Base-by-base conservation (phyloP, 2,329 filamentous ascomycete genomes). In the Trichoderma cornu-damae region DNA sequence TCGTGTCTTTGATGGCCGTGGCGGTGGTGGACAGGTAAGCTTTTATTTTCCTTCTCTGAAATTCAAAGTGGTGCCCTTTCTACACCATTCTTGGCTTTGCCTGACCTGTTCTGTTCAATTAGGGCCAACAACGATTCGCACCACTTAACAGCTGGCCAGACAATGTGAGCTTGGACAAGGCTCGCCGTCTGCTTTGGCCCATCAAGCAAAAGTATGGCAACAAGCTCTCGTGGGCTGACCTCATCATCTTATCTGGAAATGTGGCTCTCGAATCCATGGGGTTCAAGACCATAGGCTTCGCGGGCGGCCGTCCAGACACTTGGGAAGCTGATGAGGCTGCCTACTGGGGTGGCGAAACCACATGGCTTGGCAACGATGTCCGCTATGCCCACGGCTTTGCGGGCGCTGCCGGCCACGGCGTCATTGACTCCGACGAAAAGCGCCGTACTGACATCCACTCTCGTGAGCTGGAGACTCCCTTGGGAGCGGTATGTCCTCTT, bases 161-260 rank as follows among this genome's bases (percentile, higher is more conserved):
- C 74, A 91, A 91, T 64, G 85, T 84, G 67, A 85, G 78, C 65
- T 80, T 91, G 54, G 88, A 91, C 80, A 91, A 91, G 81, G 88
- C 87, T 30, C 87, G 88, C 57, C 87, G 88, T 62, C 81, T 91
- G 57, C 76, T 91, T 40, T 90, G 87, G 85, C 88, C 88, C 57
- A 84, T 91, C 75, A 91, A 91, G 82, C 87, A 89, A 65, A 91
- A 91, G 79, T 91, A 91, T 63, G 88, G 88, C 70, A 84, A 83
- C 78, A 89, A 88, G 77, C 87, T 91, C 72, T 90, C 88, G 0
- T 91, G 88, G 88, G 85, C 87, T 22, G 88, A 91, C 68, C 73
- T 91, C 59, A 70, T 87, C 48, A 77, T 90, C 57, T 79, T 91
- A 54, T 81, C 86, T 26, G 88, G 88, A 63, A 90, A 90, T 69